Percentiles rank a stretch among this genome's conserved stretches.
phyloP scores from a whole-genome alignment of 805 yeast species.

The Zygosaccharomyces pseudorouxii region DNA sequence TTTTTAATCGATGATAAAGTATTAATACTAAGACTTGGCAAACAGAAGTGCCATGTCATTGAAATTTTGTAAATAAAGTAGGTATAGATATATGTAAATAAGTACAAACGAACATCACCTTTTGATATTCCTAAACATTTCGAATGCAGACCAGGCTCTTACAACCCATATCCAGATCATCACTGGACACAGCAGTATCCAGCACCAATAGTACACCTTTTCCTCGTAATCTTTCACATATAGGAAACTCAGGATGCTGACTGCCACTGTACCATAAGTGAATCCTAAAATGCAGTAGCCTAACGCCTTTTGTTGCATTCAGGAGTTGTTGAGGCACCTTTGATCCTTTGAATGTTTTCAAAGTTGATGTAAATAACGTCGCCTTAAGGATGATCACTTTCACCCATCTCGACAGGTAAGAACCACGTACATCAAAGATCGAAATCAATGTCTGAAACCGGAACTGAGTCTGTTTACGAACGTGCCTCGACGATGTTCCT shows the following conservation, averaged over 20 bases:
- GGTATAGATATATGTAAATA: conserved; percentile 8
- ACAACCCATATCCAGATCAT: conserved; percentile 35
- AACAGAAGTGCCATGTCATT: conserved; percentile 58
- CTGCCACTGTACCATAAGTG: conserved; percentile 18
- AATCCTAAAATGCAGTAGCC: conserved; percentile 17
- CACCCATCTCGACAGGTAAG: not conserved
- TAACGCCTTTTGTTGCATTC: conserved; percentile 20
- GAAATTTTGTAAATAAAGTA: conserved; percentile 27
- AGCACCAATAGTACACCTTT: conserved; percentile 28
- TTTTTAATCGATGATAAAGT: conserved; percentile 56
- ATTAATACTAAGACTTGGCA: conserved; percentile 70
- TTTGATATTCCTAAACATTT: conserved; percentile 31
- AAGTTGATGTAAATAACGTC: not conserved
- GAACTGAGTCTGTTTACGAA: conserved; percentile 1
- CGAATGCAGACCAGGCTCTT: conserved; percentile 34
- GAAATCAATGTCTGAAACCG: conserved; percentile 2
- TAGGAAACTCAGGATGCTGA: conserved; percentile 14
- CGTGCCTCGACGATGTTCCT: conserved; percentile 23
- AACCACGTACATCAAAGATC: not conserved
- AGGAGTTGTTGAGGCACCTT: conserved; percentile 7
- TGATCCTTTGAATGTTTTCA: not conserved
- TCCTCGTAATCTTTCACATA: conserved; percentile 12
- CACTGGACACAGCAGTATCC: conserved; percentile 27
- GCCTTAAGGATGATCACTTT: not conserved
- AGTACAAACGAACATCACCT: conserved; percentile 3